phyloP scores from a whole-genome alignment of 306 rosid species.

The Rubus idaeus region DNA sequence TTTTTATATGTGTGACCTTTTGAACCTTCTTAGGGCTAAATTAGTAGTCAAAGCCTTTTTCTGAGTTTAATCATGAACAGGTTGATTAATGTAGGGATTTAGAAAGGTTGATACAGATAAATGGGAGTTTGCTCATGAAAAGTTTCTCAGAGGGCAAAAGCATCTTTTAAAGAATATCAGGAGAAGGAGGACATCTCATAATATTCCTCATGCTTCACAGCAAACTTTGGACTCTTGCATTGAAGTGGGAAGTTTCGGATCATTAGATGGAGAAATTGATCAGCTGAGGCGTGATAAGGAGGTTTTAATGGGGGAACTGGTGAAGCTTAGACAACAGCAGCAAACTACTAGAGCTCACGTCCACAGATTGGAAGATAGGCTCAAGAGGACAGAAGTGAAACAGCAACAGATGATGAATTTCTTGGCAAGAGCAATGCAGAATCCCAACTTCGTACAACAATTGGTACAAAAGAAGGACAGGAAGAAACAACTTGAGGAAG shows the following conservation, averaged over 20 bases:
- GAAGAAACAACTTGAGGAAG: constrained; percentile 55
- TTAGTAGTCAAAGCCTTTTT: neutral
- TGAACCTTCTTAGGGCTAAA: neutral
- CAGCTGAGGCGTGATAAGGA: constrained; percentile 63
- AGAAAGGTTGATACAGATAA: constrained; percentile 79
- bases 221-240: constrained; percentile 58
- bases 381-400: constrained; percentile 56
- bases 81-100: constrained; percentile 60
- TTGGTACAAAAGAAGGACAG: constrained; percentile 45
- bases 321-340: constrained; percentile 72
- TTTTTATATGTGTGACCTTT: neutral
- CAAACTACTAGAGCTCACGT: constrained; percentile 47
- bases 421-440: constrained; percentile 71
- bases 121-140: constrained; percentile 90
- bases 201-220: constrained; percentile 27
- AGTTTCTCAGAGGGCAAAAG: constrained; percentile 76
- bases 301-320: constrained; percentile 63
- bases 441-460: constrained; percentile 57
- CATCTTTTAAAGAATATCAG: constrained; percentile 67
- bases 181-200: constrained; percentile 55
- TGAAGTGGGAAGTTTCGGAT: constrained; percentile 70
- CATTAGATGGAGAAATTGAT: constrained; percentile 53
- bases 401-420: constrained; percentile 70
- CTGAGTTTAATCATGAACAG: constrained; percentile 27
- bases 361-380: constrained; percentile 55